Evolutionary conservation across 1,284 basidiomycete genomes (phyloP).

Genomic region (Malassezia psittaci): DNA sequence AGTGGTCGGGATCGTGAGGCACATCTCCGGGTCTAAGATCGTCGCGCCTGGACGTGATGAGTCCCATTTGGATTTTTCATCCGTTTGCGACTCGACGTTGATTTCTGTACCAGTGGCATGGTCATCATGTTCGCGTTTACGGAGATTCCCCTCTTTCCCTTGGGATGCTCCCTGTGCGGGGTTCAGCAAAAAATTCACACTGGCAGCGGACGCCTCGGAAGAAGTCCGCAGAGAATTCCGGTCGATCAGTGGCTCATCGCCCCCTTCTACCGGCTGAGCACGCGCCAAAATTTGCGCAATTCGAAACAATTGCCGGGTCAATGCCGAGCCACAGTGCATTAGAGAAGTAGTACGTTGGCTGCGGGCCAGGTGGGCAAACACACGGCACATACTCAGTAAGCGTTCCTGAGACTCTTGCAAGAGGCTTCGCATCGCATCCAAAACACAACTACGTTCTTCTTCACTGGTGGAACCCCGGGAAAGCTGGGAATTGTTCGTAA

Average conservation of each 20-base stretch:
- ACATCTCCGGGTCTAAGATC: background rate
- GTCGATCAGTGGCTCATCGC: background rate
- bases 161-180: background rate
- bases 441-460: background rate
- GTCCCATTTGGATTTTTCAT: background rate
- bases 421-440: background rate
- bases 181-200: slow-evolving; percentile 3
- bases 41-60: background rate
- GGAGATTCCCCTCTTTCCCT: background rate
- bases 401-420: slow-evolving; percentile 2
- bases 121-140: background rate
- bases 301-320: slow-evolving; percentile 16
- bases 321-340: slow-evolving; percentile 3
- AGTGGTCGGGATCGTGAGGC: background rate
- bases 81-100: background rate
- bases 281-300: slow-evolving; percentile 22
- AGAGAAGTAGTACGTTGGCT: background rate
- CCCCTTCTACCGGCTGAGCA: background rate
- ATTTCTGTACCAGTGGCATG: background rate
- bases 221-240: no score
- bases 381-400: slow-evolving; percentile 5
- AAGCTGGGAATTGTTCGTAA: background rate
- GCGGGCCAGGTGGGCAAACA: slow-evolving; percentile 3
- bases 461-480: background rate
- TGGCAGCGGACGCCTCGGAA: no score